Conservation (phyloP, 768 basidiomycete genomes). For the Lactifluus pinguis region DNA sequence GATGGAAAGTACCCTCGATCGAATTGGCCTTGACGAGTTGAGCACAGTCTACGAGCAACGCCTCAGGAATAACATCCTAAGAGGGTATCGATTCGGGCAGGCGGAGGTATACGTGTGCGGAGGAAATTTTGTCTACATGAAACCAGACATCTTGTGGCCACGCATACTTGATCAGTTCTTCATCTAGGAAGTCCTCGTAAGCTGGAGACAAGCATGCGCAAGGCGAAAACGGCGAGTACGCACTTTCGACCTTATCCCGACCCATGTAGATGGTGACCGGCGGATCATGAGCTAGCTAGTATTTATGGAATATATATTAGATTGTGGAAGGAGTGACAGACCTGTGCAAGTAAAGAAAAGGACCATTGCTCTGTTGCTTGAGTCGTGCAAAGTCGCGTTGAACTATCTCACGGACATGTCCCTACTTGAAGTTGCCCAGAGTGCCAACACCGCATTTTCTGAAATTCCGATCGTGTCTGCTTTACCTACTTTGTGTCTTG, state of each 20-base stretch:
- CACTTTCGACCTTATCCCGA: constrained; percentile 93
- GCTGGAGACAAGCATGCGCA: background rate
- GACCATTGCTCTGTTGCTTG: constrained; percentile 7
- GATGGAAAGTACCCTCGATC: constrained; percentile 62
- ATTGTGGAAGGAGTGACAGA: background rate
- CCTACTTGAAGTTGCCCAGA: constrained; percentile 7
- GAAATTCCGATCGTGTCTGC: constrained; percentile 16
- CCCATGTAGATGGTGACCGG: constrained; percentile 85
- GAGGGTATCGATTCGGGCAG: constrained; percentile 61
- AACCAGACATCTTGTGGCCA: constrained; percentile 90
- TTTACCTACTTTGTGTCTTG: background rate
- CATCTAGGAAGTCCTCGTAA: constrained; percentile 46
- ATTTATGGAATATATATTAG: background rate
- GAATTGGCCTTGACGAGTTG: constrained; percentile 98
- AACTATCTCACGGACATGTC: background rate
- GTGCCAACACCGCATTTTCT: constrained; percentile 13
- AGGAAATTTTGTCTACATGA: constrained; percentile 96
- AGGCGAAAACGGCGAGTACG: constrained; percentile 24
- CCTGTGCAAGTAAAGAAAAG: constrained; percentile 20
- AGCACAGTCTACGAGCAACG: constrained; percentile 77
- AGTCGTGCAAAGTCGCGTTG: background rate
- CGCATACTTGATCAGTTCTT: constrained; percentile 89
- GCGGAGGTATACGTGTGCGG: constrained; percentile 94
- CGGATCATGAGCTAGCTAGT: constrained; percentile 44
- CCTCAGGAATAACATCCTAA: constrained; percentile 87